Base-by-base conservation (phyloP, 1,139 yeast genomes). In the Hansenula sp. region DNA sequence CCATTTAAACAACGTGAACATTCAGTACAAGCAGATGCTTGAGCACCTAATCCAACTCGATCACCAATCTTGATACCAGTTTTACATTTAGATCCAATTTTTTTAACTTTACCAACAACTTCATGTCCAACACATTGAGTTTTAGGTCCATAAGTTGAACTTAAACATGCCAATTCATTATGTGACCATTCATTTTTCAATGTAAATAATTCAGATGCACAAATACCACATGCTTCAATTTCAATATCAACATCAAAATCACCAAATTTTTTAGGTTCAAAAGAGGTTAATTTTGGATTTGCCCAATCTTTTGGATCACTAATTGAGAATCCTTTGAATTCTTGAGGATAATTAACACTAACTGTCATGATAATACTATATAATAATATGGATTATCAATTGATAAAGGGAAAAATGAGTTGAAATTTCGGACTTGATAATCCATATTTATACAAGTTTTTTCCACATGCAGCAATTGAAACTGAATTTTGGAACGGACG, bases 41-140 rank as follows among this genome's bases (percentile, higher is more conserved):
- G 75, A 10, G 81, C 81, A 47, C 81, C 82, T 38, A 76, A 62
- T 38, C 81, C 81, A 25, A 71, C 74, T 47, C 79, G 63, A 46
- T 74, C 71, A 36, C 77, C 77, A 3, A 74, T 51, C 52, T 71
- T 60, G 38, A 64, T 47, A 12, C 58, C 62, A 8, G 61, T 57
- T 31, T 57, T 57, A 40, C 67, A 71, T 37, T 66, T 59, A 18
- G 64, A 57, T 34, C 81, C 81, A 13, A 72, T 58, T 32, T 62
- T 66, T 35, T 71, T 60, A 27, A 75, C 76, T 36, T 53, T 57
- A 43, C 80, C 79, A 44, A 74, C 65, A 53, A 76, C 63, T 58
- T 76, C 79, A 48, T 74, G 79, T 38, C 80, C 79, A 6, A 72
- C 77, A 47, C 75, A 68, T 51, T 60, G 62, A 15, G 63, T 54